Evolutionary conservation across 2,329 filamentous ascomycete genomes (phyloP), one percentile per base, ranked within the genome.

Genomic region (Neoscytalidium dimidiatum): DNA sequence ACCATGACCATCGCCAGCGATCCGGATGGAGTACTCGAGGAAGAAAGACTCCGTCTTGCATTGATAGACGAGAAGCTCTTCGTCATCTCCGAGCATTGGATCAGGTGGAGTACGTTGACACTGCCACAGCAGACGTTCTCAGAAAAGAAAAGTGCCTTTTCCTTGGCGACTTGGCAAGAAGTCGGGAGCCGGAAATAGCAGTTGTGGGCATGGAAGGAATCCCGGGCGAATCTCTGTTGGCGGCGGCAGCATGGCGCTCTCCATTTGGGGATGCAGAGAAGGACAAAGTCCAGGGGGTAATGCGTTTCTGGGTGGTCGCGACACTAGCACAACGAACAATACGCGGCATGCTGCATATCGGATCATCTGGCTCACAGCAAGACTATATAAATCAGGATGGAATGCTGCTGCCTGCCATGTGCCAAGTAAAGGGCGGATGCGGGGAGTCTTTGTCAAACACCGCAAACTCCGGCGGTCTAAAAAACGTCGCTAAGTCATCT

Each of bases 21-120:
- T 75, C 84, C 84, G 86, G 0, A 80, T 83, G 23, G 86, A 68
- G 67, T 86, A 86, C 72, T 87, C 85, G 66, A 82, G 86, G 69
- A 85, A 86, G 0, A 84, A 86, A 0, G 84, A 83, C 70, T 84
- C 77, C 1, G 86, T 70, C 64, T 87, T 87, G 1, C 84, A 76
- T 64, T 86, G 83, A 64, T 86, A 84, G 0, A 82, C 78, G 1
- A 84, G 65, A 1, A 86, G 74, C 3, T 81, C 69, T 0, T 84
- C 84, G 3, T 77, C 66, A 1, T 69, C 66, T 0, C 74, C 74
- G 48, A 86, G 82, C 21, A 85, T 71, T 0, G 14, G 28, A 84
- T 84, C 0, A 83, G 80, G 67, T 86, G 86, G 70, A 79, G 86
- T 1, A 86, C 66, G 0, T 79, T 82, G 0, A 78, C 83, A 23